Base-by-base conservation (phyloP, 495 filamentous ascomycete genomes). In the Pyronema omphalodes region DNA sequence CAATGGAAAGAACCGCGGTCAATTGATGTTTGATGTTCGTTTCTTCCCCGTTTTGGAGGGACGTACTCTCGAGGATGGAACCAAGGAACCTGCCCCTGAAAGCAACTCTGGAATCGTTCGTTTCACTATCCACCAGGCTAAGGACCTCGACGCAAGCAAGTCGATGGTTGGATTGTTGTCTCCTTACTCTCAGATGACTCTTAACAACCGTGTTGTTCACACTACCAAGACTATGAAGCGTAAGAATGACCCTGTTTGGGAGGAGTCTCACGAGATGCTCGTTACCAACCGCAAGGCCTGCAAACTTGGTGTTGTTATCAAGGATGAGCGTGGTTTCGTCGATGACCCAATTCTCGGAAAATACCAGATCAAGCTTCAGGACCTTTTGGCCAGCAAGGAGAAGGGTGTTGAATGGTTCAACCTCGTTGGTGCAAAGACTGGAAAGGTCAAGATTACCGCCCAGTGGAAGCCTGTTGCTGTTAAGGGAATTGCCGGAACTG, bases 361-460 rank as follows among this genome's bases (percentile, higher is more conserved):
- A 14, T 94, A 94, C 66, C 88, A 94, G 62, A 91, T 99, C 67
- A 89, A 86, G 71, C 71, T 96, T 33, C 82, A 93, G 52, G 88
- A 94, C 58, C 83, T 99, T 80, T 68, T 95, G 12, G 83, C 89
- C 54, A 73, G 88, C 68, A 88, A 86, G 79, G 78, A 78, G 51
- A 93, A 93, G 68, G 91, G 91, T 23, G 83, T 91, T 57, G 85
- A 95, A 57, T 99, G 91, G 91, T 96, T 88, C 72, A 83, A 88
- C 52, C 76, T 99, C 23, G 74, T 81, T 54, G 84, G 83, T 3
- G 80, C 75, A 40, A 88, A 87, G 67, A 80, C 77, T 15, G 91
- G 93, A 15, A 82, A 86, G 53, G 86, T 76, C 37, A 94, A 96
- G 69, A 75, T 96, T 76, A 80, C 73, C 59, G 72, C 91, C 17